Percentiles rank a stretch among this genome's conserved stretches.
phyloP scores from a whole-genome alignment of 345 rosid species.

The Salix arbutifolia region DNA sequence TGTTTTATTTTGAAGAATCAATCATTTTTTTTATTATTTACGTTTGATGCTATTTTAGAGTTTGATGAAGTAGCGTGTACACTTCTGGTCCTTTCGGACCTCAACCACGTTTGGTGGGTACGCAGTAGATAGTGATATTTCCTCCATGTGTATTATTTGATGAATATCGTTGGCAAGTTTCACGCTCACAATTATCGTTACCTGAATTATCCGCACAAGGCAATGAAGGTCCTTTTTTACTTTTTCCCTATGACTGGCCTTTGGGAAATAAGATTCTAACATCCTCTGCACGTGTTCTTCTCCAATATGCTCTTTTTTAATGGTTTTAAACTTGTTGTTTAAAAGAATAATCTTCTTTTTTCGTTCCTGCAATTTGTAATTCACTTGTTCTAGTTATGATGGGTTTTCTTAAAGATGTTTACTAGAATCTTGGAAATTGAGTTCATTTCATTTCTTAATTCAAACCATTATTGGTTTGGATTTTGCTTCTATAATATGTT shows the following conservation, averaged over 20 bases:
- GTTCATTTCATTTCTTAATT: neutral
- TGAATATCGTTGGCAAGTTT: neutral
- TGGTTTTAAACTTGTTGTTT: neutral
- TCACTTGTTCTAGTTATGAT: neutral
- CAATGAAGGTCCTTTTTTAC: neutral
- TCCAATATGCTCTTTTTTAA: neutral
- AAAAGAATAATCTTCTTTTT: neutral
- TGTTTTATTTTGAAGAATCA: neutral
- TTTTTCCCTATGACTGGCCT: neutral
- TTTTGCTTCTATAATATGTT: neutral
- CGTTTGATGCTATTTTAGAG: neutral
- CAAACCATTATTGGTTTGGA: neutral
- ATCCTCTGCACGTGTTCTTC: neutral
- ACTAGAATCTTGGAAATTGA: neutral
- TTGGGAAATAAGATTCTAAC: neutral
- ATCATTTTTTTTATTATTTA: neutral
- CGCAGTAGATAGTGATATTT: neutral
- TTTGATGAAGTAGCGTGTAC: neutral
- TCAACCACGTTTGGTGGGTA: neutral
- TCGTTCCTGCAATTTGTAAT: neutral
- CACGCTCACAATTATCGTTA: neutral
- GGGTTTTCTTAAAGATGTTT: neutral
- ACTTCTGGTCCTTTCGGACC: neutral
- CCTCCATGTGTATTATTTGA: neutral
- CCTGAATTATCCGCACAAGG: neutral